These are phyloP conservation scores for Lagenidium sp. DNA, from an alignment of 352 stramenopile species.

Conservation along the genomic window DNA sequence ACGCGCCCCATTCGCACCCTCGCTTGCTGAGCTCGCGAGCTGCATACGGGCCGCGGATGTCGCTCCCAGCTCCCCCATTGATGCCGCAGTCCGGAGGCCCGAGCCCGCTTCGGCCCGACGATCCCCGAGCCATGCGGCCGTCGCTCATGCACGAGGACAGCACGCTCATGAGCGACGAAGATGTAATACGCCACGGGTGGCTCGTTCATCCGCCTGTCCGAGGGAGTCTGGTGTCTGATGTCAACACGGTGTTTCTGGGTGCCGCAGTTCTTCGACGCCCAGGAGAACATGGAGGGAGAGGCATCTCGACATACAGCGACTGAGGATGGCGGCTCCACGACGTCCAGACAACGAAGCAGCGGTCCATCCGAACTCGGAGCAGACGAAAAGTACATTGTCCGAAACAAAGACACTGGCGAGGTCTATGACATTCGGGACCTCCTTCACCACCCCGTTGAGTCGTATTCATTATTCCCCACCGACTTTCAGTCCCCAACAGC, in stretches of 20 bases:
- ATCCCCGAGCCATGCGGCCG: background rate
- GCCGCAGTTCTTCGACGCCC: constrained; percentile 60
- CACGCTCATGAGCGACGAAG: constrained; percentile 41
- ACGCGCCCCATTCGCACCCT: too few species aligned
- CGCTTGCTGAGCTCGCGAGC: too few species aligned
- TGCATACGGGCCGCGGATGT: too few species aligned
- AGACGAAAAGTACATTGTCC: constrained; percentile 67
- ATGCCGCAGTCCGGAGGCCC: too few species aligned
- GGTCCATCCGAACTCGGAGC: too few species aligned
- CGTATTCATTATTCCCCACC: constrained; percentile 71
- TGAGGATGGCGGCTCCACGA: too few species aligned
- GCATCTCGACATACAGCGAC: constrained; percentile 12
- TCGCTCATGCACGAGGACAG: constrained; percentile 35
- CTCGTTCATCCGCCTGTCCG: too few species aligned
- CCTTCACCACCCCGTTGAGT: constrained; percentile 36
- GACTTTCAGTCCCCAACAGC: constrained; percentile 31
- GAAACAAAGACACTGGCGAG: constrained; percentile 78
- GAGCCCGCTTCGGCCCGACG: too few species aligned
- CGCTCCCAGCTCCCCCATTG: too few species aligned
- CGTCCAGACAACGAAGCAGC: too few species aligned
- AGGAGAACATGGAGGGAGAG: constrained; percentile 40
- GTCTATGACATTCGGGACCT: constrained; percentile 71
- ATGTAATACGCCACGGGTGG: too few species aligned
- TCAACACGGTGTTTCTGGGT: background rate
- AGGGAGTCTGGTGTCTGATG: too few species aligned